Percentiles rank a stretch among this genome's conserved stretches.
Evolutionary conservation across 2,329 filamentous ascomycete genomes (phyloP).

Genomic region (Septoria linicola): DNA sequence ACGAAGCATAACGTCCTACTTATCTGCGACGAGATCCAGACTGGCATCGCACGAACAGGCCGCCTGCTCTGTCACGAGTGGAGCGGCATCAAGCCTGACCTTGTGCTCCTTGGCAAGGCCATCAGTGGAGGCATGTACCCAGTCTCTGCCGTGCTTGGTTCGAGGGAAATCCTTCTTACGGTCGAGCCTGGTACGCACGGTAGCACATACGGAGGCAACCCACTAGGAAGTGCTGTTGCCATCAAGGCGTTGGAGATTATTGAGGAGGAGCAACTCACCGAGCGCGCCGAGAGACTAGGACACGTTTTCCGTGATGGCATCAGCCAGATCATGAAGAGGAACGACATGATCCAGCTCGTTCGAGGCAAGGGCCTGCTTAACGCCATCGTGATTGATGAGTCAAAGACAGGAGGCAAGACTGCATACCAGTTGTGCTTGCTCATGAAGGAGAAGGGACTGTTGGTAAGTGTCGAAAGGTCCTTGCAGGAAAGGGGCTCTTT

Average conservation of each 20-base stretch:
- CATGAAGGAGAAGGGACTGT: constrained; percentile 88
- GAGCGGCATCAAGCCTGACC: constrained; percentile 90
- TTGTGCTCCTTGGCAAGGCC: constrained; percentile 93
- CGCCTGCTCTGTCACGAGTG: constrained; percentile 93
- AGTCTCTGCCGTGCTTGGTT: constrained; percentile 87
- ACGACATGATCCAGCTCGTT: constrained; percentile 75
- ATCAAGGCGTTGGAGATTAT: constrained; percentile 93
- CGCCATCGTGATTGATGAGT: constrained; percentile 93
- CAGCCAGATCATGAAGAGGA: constrained; percentile 62
- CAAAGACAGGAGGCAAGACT: constrained; percentile 75
- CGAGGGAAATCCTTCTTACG: constrained; percentile 90
- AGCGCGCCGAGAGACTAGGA: constrained; percentile 77
- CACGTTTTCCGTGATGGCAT: constrained; percentile 80
- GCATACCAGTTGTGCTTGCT: constrained; percentile 97
- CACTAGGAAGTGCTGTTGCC: constrained; percentile 89
- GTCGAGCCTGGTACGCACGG: constrained; percentile 96
- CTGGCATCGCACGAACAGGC: constrained; percentile 91
- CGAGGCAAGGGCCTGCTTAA: constrained; percentile 94
- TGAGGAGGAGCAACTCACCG: constrained; percentile 84
- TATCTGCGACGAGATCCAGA: constrained; percentile 98
- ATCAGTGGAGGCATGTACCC: constrained; percentile 99
- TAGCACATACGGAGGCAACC: constrained; percentile 97
- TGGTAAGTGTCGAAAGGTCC: constrained; percentile 59
- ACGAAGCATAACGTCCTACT: constrained; percentile 93
- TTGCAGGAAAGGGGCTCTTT: constrained; percentile 44